Base-by-base conservation (phyloP, 106 monocot genomes). In the Allium cepa region DNA sequence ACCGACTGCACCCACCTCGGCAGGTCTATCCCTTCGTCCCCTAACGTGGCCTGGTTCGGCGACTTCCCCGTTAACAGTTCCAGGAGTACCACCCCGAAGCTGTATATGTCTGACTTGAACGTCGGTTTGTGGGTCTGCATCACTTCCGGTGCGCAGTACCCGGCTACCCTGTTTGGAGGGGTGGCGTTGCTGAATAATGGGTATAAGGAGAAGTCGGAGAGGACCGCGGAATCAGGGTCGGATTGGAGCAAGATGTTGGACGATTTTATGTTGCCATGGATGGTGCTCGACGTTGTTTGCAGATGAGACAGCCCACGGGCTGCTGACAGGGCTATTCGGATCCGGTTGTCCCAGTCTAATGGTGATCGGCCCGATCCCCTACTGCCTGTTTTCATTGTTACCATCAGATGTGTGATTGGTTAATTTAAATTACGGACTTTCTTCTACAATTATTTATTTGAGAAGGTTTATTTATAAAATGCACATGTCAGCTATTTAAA, bases 1-100 rank as follows among this genome's bases (percentile, higher is more conserved):
- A 90, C 83, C 14, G 90, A 83, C 71, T 83, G 86, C 60, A 90
- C 90, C 95, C 95, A 95, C 51, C 95, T 68, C n/a, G 95, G 91
- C 75, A 95, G 71, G 64, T 91, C 95, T 16, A 85, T 79, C 57
- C 88, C 91, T 11, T 91, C 90, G 14, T 91, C 87, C 7, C 83
- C 87, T 8, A 88, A 18, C 36, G 83, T 78, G 6, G 86, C 72
- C 82, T 94, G 89, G 73, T 70, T 75, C 3, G 91, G 95, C 4
- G 91, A 74, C 77, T 83, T 88, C n/a, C 96, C 96, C 7, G 92
- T 97, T 9, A 97, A 81, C 45, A 97, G 78, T 76, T 92, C 96
- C 51, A 97, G 78, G 13, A 97, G 78, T 17, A 96, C 76, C 49
- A 97, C 89, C 0, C 96, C 96, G 46, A 89, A 86, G 72, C 88